phyloP scores from a whole-genome alignment of 2,329 filamentous ascomycete species.

The Shiraia bambusicola region DNA sequence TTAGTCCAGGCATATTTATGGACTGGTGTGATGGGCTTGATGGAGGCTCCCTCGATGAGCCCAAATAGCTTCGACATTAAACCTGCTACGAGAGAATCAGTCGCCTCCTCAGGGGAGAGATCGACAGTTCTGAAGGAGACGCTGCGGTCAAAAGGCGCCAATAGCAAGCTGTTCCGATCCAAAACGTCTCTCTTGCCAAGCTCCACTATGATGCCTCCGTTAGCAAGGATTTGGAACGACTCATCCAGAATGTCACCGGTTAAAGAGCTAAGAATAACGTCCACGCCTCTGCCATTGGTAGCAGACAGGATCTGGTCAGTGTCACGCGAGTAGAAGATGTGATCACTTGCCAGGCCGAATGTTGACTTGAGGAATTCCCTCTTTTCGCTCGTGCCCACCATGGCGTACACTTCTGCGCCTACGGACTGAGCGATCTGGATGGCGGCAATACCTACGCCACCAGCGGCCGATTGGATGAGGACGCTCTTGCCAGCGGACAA shows the following conservation, averaged over 20 bases:
- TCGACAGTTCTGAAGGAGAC: neutral
- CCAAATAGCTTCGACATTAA: neutral
- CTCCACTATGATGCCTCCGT: conserved; percentile 20
- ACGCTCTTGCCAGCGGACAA: too few relatives aligned
- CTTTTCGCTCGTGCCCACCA: conserved; percentile 20
- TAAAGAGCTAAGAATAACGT: conserved; percentile 37
- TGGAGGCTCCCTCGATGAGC: conserved; percentile 4
- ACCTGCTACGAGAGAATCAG: too few relatives aligned
- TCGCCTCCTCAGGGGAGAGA: neutral
- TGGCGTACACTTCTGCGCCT: conserved; percentile 22
- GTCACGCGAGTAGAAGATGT: conserved; percentile 36
- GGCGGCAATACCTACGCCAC: too few relatives aligned
- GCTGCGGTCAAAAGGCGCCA: conserved; percentile 6
- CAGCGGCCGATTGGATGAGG: too few relatives aligned
- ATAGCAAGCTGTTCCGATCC: conserved; percentile 4
- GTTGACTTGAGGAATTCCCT: conserved; percentile 13
- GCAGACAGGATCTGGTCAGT: conserved; percentile 15
- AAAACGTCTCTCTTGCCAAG: conserved; percentile 23
- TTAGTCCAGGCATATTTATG: too few relatives aligned
- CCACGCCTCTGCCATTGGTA: conserved; percentile 37
- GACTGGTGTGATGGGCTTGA: too few relatives aligned
- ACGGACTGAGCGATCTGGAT: conserved; percentile 5
- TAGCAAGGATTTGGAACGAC: conserved; percentile 50
- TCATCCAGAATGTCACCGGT: conserved; percentile 31
- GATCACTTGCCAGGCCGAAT: conserved; percentile 21